A percentile compares a stretch with the other conserved stretches of the same genome.
Evolutionary conservation across 1,284 basidiomycete genomes (phyloP).

Genomic region (Rhodofomes roseus): DNA sequence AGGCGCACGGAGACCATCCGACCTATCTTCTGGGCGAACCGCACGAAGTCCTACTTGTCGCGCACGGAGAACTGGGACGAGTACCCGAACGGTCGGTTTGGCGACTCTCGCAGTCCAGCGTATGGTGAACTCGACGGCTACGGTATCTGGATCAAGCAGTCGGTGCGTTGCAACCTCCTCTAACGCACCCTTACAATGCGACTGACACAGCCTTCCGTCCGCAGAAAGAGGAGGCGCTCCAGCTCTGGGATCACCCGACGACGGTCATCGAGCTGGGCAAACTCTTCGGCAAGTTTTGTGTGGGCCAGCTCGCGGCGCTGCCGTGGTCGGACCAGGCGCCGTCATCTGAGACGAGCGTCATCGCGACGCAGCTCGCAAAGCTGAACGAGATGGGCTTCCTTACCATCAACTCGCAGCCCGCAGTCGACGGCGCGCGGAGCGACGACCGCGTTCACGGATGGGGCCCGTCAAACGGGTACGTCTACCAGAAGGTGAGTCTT

Average conservation of each 20-base stretch:
- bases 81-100: constrained; percentile 98
- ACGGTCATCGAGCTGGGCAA: constrained; percentile 60
- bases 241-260: constrained; percentile 86
- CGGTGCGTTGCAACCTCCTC: constrained; percentile 45
- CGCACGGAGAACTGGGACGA: constrained; percentile 98
- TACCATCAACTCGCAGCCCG: constrained; percentile 98
- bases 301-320: constrained; percentile 66
- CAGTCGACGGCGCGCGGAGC: constrained; percentile 89
- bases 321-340: constrained; percentile 96
- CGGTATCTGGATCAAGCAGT: constrained; percentile 82
- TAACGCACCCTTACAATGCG: background rate
- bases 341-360: constrained; percentile 82
- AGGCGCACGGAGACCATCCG: constrained; percentile 87
- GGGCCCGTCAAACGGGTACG: constrained; percentile 92
- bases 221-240: constrained; percentile 80
- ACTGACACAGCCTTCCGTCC: background rate
- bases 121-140: constrained; percentile 98
- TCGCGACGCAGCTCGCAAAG: constrained; percentile 74
- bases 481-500: constrained; percentile 87
- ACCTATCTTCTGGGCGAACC: constrained; percentile 96
- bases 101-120: constrained; percentile 94
- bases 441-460: constrained; percentile 90
- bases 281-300: constrained; percentile 84
- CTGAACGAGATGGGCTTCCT: constrained; percentile 92
- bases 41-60: constrained; percentile 87